phyloP scores from a whole-genome alignment of 768 basidiomycete genomes.

The Fibroporia radiculosa region DNA sequence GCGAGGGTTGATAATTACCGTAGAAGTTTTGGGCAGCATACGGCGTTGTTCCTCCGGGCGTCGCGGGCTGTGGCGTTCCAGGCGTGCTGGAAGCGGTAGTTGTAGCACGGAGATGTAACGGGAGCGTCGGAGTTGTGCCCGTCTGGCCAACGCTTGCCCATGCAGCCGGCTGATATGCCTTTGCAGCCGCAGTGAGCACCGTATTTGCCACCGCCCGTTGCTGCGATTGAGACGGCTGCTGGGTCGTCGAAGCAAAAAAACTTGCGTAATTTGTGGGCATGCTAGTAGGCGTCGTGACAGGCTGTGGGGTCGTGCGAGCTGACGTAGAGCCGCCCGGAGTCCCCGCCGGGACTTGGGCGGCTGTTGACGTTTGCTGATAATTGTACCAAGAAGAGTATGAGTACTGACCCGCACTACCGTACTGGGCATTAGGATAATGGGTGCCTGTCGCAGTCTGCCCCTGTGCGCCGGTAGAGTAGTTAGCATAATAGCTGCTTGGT shows the following conservation, averaged over 20 bases:
- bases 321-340: constrained; percentile 19
- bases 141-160: constrained; percentile 8
- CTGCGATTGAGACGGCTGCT: constrained; percentile 13
- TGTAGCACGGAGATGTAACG: constrained; percentile 30
- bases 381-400: constrained; percentile 36
- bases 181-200: constrained; percentile 27
- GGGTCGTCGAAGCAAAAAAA: constrained; percentile 30
- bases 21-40: constrained; percentile 16
- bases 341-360: constrained; percentile 17
- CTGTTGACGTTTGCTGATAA: constrained; percentile 26
- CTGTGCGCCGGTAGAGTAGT: constrained; percentile 22
- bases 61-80: constrained; percentile 17
- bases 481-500: constrained; percentile 24
- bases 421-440: constrained; percentile 33
- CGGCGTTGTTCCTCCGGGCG: constrained; percentile 5
- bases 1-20: constrained; percentile 15
- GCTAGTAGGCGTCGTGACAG: constrained; percentile 24
- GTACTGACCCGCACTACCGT: constrained; percentile 29
- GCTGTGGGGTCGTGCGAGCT: constrained; percentile 39
- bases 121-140: constrained; percentile 31
- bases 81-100: constrained; percentile 9
- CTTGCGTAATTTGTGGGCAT: constrained; percentile 32
- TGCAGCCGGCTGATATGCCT: constrained; percentile 17
- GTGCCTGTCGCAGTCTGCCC: constrained; percentile 14
- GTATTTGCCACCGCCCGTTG: constrained; percentile 53